Percentiles rank a stretch among this genome's conserved stretches.
Conservation (phyloP, 345 rosid species). For the Erysimum cheiranthoides region DNA sequence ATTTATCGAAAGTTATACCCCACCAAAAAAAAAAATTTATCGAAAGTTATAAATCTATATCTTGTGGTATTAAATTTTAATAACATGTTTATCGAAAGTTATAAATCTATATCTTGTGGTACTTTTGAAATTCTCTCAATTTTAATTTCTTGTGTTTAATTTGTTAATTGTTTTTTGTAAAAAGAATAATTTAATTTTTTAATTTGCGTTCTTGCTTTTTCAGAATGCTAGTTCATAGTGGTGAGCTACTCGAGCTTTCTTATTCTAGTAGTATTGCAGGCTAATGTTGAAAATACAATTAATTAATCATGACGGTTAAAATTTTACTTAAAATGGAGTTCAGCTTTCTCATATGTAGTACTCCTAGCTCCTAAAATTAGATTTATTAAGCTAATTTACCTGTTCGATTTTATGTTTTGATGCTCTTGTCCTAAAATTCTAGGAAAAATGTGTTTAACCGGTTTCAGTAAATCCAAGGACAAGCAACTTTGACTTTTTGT, state of each 20-base stretch:
- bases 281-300: neutral
- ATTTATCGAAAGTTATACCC: no score
- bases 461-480: neutral
- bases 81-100: no score
- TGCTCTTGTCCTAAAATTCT: neutral
- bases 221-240: no score
- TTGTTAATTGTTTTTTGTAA: no score
- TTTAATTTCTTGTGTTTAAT: no score
- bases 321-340: neutral
- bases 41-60: no score
- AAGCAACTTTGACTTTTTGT: neutral
- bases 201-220: no score
- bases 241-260: neutral
- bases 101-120: no score
- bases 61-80: no score
- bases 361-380: neutral
- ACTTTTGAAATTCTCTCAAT: no score
- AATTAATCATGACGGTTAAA: neutral
- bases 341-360: neutral
- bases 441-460: neutral
- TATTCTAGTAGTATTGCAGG: neutral
- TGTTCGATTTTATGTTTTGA: neutral
- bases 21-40: no score
- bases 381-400: neutral
- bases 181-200: no score